Percentiles rank a stretch among this genome's conserved stretches.
Conservation (phyloP, 2,329 filamentous ascomycete genomes). For the Aspergillus sp. region DNA sequence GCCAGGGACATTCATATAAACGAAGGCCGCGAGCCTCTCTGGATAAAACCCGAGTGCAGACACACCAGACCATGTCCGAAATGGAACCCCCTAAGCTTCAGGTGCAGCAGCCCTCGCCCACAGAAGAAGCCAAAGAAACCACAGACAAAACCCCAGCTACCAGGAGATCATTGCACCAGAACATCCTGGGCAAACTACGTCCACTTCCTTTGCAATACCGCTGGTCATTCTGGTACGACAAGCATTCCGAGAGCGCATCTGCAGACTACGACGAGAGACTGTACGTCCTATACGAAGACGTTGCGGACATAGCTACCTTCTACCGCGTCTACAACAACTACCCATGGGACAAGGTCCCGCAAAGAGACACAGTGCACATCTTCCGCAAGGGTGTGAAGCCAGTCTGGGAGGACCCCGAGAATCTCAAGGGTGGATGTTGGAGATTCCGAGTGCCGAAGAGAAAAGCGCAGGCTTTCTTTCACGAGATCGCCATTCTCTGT, state of each 20-base stretch:
- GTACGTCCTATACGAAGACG: conserved; percentile 40
- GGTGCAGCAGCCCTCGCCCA: conserved; percentile 19
- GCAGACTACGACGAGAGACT: conserved; percentile 33
- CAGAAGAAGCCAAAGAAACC: conserved; percentile 15
- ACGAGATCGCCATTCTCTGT: conserved; percentile 36
- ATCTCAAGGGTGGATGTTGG: conserved; percentile 83
- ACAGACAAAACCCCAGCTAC: conserved; percentile 16
- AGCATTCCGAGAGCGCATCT: conserved; percentile 29
- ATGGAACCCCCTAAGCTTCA: conserved; percentile 25
- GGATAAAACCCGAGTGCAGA: neutral
- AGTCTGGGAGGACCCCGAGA: conserved; percentile 83
- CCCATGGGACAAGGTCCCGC: conserved; percentile 71
- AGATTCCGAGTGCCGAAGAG: conserved; percentile 85
- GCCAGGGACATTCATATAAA: neutral
- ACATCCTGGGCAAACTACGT: conserved; percentile 46
- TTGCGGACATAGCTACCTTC: conserved; percentile 54
- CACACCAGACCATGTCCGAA: neutral
- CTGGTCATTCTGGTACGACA: conserved; percentile 51
- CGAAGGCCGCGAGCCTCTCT: neutral
- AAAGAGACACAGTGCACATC: conserved; percentile 75
- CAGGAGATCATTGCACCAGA: conserved; percentile 42
- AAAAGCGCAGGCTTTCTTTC: conserved; percentile 54
- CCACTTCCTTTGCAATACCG: conserved; percentile 49
- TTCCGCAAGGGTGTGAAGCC: conserved; percentile 77
- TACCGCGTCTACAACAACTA: conserved; percentile 82